phyloP scores from a whole-genome alignment of 2,329 filamentous ascomycete species.

The Fusarium azukiicola region DNA sequence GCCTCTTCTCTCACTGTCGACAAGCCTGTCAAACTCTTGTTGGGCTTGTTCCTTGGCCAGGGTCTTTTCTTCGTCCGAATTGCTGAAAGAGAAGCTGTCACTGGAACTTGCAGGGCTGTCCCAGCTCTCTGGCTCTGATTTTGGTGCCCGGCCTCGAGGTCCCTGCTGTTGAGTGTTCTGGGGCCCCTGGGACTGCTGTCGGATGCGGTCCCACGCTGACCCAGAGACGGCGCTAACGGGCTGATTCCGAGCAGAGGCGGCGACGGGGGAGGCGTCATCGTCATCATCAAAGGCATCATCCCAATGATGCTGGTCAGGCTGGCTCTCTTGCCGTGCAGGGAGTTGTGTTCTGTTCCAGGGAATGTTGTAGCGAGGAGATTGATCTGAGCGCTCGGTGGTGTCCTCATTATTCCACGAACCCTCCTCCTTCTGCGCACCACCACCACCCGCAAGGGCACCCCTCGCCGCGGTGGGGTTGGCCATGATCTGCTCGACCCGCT shows the following conservation, averaged over 20 bases:
- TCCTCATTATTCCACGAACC: constrained; percentile 27
- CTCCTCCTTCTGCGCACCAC: constrained; percentile 30
- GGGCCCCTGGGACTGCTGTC: constrained; percentile 54
- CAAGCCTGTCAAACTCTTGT: constrained; percentile 71
- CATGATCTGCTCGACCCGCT: constrained; percentile 52
- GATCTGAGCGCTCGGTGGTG: not conserved
- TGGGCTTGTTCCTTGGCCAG: constrained; percentile 70
- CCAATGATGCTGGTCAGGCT: constrained; percentile 49
- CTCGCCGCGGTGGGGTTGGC: constrained; percentile 28
- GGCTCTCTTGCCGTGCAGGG: constrained; percentile 26
- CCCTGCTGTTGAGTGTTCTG: constrained; percentile 44
- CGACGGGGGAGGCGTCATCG: constrained; percentile 70
- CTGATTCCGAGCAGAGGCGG: constrained; percentile 56
- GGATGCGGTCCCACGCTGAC: constrained; percentile 70
- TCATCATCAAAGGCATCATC: constrained; percentile 48
- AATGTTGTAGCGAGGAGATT: not conserved
- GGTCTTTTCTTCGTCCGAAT: constrained; percentile 61
- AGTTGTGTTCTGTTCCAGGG: constrained; percentile 31
- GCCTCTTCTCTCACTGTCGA: constrained; percentile 68
- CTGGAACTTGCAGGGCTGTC: constrained; percentile 53
- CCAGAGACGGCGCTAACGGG: constrained; percentile 39
- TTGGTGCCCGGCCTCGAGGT: constrained; percentile 42
- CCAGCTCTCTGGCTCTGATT: constrained; percentile 46
- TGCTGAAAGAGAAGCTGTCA: constrained; percentile 61
- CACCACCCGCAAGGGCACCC: constrained; percentile 24